Base-by-base conservation (phyloP, 2,329 filamentous ascomycete species). In the Pseudogymnoascus sp. region DNA sequence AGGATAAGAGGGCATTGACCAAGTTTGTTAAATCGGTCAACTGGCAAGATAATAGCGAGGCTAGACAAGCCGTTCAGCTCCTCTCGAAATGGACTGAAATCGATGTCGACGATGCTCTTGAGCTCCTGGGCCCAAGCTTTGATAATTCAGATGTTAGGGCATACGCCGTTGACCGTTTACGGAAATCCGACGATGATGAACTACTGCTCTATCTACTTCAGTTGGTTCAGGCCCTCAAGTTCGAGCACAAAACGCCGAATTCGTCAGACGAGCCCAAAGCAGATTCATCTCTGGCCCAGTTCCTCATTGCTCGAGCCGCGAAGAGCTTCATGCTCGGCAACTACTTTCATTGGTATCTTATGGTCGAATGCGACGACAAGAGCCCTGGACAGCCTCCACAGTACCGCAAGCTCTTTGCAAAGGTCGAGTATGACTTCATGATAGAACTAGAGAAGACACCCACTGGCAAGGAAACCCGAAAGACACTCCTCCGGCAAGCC, bases 21-120 rank as follows among this genome's bases (percentile, higher is more conserved):
- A 99, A 99, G 72, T 96, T 99, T 70, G 92, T 98, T 74, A 99
- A 98, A 75, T 97, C 93, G 0, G 93, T 97, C 41, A 93, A 96
- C 69, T 99, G 95, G 93, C 86, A 85, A 61, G 93, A 96, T 74
- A 83, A 85, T 57, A 86, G 86, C 66, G 93, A 99, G 79, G 87
- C 90, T 3, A 88, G 90, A 65, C 92, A 97, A 77, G 93, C 93
- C 5, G 90, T 95, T 23, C 91, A 96, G 66, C 86, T 99, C 4
- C 82, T 99, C 16, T 86, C 89, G 0, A 93, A 93, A 70, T 99
- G 95, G 95, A 96, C 90, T 0, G 92, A 96, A 69, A 96, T 99
- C 65, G 95, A 98, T 73, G 88, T 99, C 4, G 96, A 99, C 71
- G 95, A 98, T 78, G 95, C 93, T 16, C 82, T 99, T 51, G 95